Conservation (phyloP, 2,329 filamentous ascomycete species). For the Leptographium procerum region DNA sequence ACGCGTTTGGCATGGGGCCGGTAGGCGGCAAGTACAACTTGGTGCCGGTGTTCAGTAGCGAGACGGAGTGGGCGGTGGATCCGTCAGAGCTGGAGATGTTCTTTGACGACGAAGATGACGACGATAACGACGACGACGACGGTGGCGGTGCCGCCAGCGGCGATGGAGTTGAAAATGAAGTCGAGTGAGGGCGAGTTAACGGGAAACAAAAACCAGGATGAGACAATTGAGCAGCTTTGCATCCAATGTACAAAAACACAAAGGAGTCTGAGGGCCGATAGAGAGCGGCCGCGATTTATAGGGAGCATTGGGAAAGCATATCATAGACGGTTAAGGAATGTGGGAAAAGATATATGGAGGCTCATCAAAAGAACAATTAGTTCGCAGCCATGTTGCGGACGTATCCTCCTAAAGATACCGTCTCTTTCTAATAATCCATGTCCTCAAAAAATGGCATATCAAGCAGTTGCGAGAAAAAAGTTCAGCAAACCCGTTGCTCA, state of each 20-base stretch:
- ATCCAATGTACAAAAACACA: neutral
- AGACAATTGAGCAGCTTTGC: no score
- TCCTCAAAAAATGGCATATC: neutral
- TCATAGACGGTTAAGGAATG: neutral
- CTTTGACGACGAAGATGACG: neutral
- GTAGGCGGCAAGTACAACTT: constrained; percentile 52
- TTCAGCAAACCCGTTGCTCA: no score
- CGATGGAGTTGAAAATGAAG: neutral
- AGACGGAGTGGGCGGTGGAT: constrained; percentile 39
- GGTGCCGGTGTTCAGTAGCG: constrained; percentile 46
- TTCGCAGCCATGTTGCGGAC: neutral
- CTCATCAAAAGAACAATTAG: no score
- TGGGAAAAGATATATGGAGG: no score
- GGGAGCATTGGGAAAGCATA: neutral
- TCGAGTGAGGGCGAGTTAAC: neutral
- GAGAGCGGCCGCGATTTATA: neutral
- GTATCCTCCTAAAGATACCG: neutral
- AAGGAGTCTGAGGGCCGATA: neutral
- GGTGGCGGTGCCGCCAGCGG: no score
- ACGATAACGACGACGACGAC: neutral
- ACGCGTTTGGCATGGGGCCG: constrained; percentile 50
- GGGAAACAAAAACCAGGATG: no score
- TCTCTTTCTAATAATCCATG: neutral
- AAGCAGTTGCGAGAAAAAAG: no score
- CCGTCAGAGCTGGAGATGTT: constrained; percentile 6